These are phyloP conservation scores for Pelargonium australe DNA, from an alignment of 441 rosid genomes.

Conservation along the genomic window DNA sequence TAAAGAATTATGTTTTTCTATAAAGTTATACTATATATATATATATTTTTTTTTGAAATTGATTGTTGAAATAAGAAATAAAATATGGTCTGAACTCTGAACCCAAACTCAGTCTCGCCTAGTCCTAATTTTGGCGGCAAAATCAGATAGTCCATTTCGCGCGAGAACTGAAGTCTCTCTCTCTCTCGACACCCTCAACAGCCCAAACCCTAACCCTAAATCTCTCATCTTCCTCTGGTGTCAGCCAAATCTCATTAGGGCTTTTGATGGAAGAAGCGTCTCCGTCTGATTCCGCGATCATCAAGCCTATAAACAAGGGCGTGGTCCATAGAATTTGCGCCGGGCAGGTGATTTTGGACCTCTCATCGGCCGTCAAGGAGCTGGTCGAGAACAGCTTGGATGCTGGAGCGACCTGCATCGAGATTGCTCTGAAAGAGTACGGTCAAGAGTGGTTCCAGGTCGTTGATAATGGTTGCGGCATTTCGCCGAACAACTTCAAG, in stretches of 20 bases:
- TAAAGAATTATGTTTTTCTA: no score
- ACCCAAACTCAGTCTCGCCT: no score
- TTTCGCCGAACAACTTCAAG: slow-evolving; percentile 79
- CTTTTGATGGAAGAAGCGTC: slow-evolving; percentile 29
- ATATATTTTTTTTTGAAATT: no score
- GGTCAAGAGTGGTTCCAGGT: slow-evolving; percentile 88
- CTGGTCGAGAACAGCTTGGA: slow-evolving; percentile 92
- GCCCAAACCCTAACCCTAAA: background rate
- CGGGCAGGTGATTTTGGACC: slow-evolving; percentile 93
- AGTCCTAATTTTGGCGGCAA: no score
- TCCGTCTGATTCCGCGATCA: slow-evolving; percentile 31
- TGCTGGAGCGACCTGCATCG: slow-evolving; percentile 85
- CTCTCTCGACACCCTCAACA: no score
- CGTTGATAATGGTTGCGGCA: slow-evolving; percentile 88
- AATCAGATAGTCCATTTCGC: no score
- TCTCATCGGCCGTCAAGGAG: slow-evolving; percentile 88
- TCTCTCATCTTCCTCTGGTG: background rate
- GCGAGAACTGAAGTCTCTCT: no score
- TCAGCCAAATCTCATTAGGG: slow-evolving; percentile 3
- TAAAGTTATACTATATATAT: no score
- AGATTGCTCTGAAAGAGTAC: slow-evolving; percentile 67
- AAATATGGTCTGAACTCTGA: no score
- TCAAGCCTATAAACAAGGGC: slow-evolving; percentile 67
- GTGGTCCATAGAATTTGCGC: slow-evolving; percentile 78
- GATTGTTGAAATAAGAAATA: no score